Evolutionary conservation across 2,329 filamentous ascomycete species (phyloP), one percentile per base, ranked within the genome.

Genomic region (Sphaceloma murrayae): DNA sequence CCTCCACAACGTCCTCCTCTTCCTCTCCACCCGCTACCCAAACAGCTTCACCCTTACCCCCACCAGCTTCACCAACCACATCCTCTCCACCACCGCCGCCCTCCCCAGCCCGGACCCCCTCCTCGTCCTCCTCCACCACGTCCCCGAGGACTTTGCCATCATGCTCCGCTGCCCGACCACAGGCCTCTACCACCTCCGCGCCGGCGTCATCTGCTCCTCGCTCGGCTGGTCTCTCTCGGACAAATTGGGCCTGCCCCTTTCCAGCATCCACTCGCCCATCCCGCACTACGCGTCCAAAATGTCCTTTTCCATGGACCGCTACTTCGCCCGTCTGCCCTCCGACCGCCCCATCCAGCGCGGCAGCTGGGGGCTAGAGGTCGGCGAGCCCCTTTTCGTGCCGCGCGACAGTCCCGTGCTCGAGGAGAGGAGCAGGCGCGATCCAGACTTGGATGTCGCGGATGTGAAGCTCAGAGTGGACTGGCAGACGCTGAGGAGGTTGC

Each of bases 221-320:
- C 63, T 94, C 0, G 86, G 86, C 1, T 94, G 86, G 86, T 84
- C 81, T 51, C 64, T 91, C 0, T 74, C 68, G 0, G 74, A 73
- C 17, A 91, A 93, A 65, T 78, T 91, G 44, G 84, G 83, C 0
- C 62, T 79, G 52, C 72, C 73, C 16, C 65, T 94, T 10, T 68
- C 78, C 8, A 73, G 78, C 46, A 89, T 94, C 48, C 86, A 94
- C 57, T 64, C 64, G 1, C 70, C 74, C 0, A 81, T 94, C 16
- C 85, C 86, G 0, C 83, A 91, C 54, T 93, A 89, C 60, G 83
- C 83, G 52, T 80, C 85, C 58, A 93, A 88, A 66, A 87, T 93
- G 82, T 75, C 82, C 27, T 82, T 86, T 51, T 87, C 82, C 30
- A 88, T 94, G 81, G 85, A 93, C 55, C 72, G 84, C n/a, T 91